phyloP scores from a whole-genome alignment of 2,329 filamentous ascomycete species.

The Thelonectria olida region DNA sequence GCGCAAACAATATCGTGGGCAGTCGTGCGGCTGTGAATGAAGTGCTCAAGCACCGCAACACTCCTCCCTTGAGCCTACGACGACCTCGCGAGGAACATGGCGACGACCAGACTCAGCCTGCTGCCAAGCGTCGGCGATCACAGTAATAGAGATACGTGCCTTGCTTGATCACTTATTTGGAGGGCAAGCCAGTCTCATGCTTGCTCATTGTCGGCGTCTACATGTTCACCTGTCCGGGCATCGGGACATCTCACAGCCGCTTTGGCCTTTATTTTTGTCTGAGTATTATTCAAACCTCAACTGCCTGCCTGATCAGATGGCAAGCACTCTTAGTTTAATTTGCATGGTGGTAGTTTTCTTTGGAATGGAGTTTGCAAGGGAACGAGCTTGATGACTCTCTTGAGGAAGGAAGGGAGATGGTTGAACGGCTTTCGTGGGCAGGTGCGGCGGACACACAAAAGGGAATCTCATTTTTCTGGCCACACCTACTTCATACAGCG shows the following conservation, averaged over 20 bases:
- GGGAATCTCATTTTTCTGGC: too few relatives aligned
- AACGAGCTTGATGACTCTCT: not conserved
- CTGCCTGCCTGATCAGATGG: not conserved
- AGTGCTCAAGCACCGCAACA: slow-evolving; percentile 37
- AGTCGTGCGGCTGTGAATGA: slow-evolving; percentile 41
- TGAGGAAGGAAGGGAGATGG: not conserved
- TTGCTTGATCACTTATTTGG: too few relatives aligned
- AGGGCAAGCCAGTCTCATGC: slow-evolving; percentile 25
- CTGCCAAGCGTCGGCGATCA: slow-evolving; percentile 38
- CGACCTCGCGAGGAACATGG: slow-evolving; percentile 32
- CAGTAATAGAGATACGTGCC: too few relatives aligned
- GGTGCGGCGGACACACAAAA: too few relatives aligned
- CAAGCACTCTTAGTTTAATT: not conserved
- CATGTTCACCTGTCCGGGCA: not conserved
- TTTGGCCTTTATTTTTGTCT: not conserved
- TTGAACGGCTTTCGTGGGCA: too few relatives aligned
- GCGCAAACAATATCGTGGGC: slow-evolving; percentile 56
- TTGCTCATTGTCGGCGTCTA: not conserved
- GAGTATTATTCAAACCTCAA: not conserved
- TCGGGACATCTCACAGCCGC: too few relatives aligned
- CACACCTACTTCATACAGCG: too few relatives aligned
- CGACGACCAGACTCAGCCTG: slow-evolving; percentile 26
- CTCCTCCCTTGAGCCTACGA: slow-evolving; percentile 10
- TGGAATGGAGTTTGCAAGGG: not conserved
- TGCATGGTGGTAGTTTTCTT: not conserved